Base-by-base conservation (phyloP, 108 stramenopile genomes). In the Phaeodactylum tricornutum region DNA sequence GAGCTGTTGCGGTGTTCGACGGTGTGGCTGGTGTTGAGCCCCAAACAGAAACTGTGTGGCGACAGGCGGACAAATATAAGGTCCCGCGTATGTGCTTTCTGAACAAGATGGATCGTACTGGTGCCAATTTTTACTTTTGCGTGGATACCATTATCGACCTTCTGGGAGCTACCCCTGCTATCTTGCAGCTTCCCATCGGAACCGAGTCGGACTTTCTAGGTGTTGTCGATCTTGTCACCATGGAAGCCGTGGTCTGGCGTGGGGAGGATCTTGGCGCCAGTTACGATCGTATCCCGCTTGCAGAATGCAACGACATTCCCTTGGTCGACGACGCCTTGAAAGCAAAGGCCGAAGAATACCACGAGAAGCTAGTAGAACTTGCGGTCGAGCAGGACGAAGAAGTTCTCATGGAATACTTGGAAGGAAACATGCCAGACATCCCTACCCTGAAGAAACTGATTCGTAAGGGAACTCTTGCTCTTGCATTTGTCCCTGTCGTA, bases 41-140 rank as follows among this genome's bases (percentile, higher is more conserved):
- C 2, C 98, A 99, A 62, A 89, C 91, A 15, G 97, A 98, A 73
- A 99, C 99, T 25, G 99, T 99, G 7, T 99, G 99, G 99, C 77
- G 96, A 26, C 97, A 97, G 66, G 95, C 92, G 7, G 84, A 87
- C 51, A 91, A 93, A 57, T 97, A 99, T 76, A 83, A 86, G 64
- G 96, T 98, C 37, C 99, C 97, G 4, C 78, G 96, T 33, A 93
- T 99, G 79, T 96, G 93, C 70, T 99, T 98, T 73, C 67, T 98
- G 53, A 99, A 99, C 73, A 99, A 99, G 69, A 96, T 99, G 96
- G 99, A 99, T 64, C 81, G 99, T 31, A 90, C 94, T 6, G 99
- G 99, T 37, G 96, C 99, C 26, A 75, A 96, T 76, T 95, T 99
- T 53, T 87, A 95, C 57, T 90, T 79, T 49, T 96, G 93, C 55